These are phyloP conservation scores for Hypholoma sublateritium DNA, from an alignment of 768 basidiomycete genomes.

Conservation along the genomic window DNA sequence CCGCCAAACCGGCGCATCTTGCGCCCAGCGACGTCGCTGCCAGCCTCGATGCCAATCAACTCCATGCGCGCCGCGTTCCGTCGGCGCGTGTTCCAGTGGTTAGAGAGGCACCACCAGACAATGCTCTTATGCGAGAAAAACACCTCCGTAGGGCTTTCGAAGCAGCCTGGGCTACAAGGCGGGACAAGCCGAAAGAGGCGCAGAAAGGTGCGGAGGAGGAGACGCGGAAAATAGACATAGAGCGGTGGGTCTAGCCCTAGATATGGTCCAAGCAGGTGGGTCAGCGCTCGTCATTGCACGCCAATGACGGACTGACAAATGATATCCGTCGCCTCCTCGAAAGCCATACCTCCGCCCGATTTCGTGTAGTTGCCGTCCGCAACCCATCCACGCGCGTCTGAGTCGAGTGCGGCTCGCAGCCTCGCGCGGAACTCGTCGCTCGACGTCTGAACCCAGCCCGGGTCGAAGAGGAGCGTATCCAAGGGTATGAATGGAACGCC, in stretches of 20 bases:
- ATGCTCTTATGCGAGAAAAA: constrained; percentile 53
- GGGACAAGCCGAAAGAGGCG: constrained; percentile 35
- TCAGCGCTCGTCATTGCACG: no score
- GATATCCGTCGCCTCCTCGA: constrained; percentile 45
- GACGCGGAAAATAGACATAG: constrained; percentile 57
- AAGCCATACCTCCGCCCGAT: constrained; percentile 30
- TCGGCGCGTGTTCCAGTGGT: constrained; percentile 34
- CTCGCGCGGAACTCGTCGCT: constrained; percentile 28
- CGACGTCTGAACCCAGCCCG: constrained; percentile 42
- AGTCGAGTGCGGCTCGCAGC: constrained; percentile 27
- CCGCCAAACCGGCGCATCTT: constrained; percentile 54
- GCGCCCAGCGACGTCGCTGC: constrained; percentile 24
- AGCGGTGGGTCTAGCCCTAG: constrained; percentile 72
- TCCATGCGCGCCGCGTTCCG: constrained; percentile 27
- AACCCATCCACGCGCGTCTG: constrained; percentile 46
- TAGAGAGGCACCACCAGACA: constrained; percentile 49
- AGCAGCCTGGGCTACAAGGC: constrained; percentile 51
- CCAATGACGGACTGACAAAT: constrained; percentile 43
- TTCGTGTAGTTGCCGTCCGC: constrained; percentile 47
- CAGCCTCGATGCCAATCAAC: constrained; percentile 31
- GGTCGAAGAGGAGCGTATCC: constrained; percentile 49
- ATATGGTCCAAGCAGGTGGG: no score
- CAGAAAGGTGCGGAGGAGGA: constrained; percentile 50
- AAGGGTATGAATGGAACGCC: constrained; percentile 45
- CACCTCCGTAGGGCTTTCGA: constrained; percentile 35